These are phyloP conservation scores for Symmetrospora coprosmae DNA, from an alignment of 768 basidiomycete genomes.

Conservation along the genomic window DNA sequence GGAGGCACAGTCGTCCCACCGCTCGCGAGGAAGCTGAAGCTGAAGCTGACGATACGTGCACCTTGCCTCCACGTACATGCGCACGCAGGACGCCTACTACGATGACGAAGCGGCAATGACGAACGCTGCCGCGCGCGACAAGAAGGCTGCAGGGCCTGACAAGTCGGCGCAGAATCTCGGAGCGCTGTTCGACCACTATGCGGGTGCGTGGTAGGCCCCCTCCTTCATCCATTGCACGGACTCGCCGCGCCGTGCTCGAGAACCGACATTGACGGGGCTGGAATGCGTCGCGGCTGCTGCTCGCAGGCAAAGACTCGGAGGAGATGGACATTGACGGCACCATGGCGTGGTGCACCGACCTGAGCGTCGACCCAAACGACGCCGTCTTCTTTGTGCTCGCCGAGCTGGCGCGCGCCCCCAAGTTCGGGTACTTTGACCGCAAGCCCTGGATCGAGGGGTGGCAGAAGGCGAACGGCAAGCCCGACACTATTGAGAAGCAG, in stretches of 20 bases:
- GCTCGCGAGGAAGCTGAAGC: not conserved
- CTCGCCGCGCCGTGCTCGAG: not conserved
- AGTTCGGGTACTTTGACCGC: conserved; percentile 56
- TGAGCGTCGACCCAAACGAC: conserved; percentile 60
- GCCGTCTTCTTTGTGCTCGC: conserved; percentile 69
- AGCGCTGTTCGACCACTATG: conserved; percentile 53
- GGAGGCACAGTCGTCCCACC: conserved; percentile 1
- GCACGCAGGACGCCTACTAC: conserved; percentile 32
- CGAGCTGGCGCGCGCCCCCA: conserved; percentile 61
- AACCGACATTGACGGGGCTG: not conserved
- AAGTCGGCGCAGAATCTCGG: conserved; percentile 41
- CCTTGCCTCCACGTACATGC: conserved; percentile 23
- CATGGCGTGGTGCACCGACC: conserved; percentile 57
- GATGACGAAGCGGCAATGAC: conserved; percentile 14
- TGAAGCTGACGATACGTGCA: not conserved
- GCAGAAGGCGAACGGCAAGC: conserved; percentile 58
- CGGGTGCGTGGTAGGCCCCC: conserved; percentile 41
- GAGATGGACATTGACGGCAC: conserved; percentile 68
- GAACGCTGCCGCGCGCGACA: not conserved
- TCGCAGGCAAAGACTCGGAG: conserved; percentile 44
- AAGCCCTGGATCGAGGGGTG: conserved; percentile 68
- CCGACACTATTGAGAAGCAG: conserved; percentile 55
- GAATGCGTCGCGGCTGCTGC: conserved; percentile 5
- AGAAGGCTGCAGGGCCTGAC: not conserved
- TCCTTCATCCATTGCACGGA: not conserved